These are phyloP conservation scores for Vigna hirtella DNA, from an alignment of 306 rosid genomes.

Conservation along the genomic window DNA sequence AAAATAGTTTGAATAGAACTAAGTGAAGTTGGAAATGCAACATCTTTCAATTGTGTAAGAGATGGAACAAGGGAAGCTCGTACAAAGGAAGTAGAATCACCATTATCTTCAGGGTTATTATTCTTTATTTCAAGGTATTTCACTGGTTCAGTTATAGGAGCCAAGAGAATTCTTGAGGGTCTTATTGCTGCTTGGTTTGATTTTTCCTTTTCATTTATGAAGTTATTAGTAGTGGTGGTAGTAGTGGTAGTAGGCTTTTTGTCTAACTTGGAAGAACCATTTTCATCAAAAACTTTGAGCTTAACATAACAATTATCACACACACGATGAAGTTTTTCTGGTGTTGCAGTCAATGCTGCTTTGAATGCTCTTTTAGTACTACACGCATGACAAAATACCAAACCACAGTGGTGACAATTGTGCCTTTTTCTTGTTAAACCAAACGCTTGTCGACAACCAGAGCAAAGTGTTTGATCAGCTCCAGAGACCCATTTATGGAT, in stretches of 20 bases:
- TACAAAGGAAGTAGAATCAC: constrained; percentile 58
- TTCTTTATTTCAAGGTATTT: constrained; percentile 70
- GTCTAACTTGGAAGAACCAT: constrained; percentile 45
- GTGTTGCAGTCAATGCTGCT: constrained; percentile 80
- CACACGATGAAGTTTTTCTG: constrained; percentile 87
- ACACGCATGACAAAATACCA: constrained; percentile 72
- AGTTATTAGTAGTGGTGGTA: constrained; percentile 44
- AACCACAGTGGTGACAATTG: constrained; percentile 44
- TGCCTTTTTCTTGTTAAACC: constrained; percentile 70
- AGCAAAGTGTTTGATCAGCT: constrained; percentile 79
- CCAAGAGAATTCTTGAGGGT: constrained; percentile 61
- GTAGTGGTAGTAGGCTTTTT: constrained; percentile 43
- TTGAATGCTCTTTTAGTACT: constrained; percentile 79
- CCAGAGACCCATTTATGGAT: constrained; percentile 76
- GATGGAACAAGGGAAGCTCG: constrained; percentile 78
- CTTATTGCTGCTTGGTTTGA: constrained; percentile 52
- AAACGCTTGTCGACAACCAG: constrained; percentile 82
- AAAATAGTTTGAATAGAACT: constrained; percentile 62
- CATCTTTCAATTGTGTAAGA: constrained; percentile 67
- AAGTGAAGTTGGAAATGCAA: constrained; percentile 73
- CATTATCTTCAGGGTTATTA: constrained; percentile 45
- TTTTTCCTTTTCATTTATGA: constrained; percentile 58
- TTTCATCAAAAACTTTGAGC: constrained; percentile 64
- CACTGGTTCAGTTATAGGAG: constrained; percentile 70
- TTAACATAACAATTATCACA: constrained; percentile 87